These are phyloP conservation scores for Globisporangium echinulatum DNA, from an alignment of 352 stramenopile genomes.

Conservation along the genomic window DNA sequence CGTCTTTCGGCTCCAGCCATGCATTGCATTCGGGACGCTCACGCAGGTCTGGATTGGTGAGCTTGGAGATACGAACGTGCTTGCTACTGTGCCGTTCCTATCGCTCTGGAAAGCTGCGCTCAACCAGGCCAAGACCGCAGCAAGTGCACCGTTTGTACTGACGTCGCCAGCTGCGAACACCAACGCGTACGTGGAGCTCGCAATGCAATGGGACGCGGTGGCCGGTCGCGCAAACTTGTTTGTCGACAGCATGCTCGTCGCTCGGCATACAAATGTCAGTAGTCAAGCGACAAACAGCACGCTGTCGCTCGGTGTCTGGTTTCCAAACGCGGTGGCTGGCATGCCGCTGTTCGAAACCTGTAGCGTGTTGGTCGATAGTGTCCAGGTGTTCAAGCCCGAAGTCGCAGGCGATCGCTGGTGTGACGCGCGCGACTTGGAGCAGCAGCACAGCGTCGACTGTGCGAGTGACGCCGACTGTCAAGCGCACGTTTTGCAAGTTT, in stretches of 20 bases:
- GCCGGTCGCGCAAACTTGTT: conserved; percentile 55
- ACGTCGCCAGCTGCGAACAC: conserved; percentile 12
- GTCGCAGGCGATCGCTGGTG: conserved; percentile 58
- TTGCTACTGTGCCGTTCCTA: conserved; percentile 33
- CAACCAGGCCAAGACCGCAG: conserved; percentile 42
- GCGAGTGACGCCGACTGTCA: conserved; percentile 15
- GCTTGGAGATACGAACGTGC: conserved; percentile 22
- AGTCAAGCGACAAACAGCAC: conserved; percentile 3
- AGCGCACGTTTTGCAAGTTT: conserved; percentile 36
- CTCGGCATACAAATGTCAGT: conserved; percentile 22
- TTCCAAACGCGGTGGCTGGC: conserved; percentile 57
- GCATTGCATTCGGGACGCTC: conserved; percentile 40
- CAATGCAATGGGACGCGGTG: conserved; percentile 61
- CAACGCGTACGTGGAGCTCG: conserved; percentile 32
- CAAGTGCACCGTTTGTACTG: conserved; percentile 21
- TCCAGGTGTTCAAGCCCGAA: conserved; percentile 50
- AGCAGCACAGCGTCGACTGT: not conserved
- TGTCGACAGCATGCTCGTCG: conserved; percentile 41
- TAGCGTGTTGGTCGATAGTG: conserved; percentile 35
- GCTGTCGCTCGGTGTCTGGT: conserved; percentile 58
- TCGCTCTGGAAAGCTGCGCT: conserved; percentile 55
- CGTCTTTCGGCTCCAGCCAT: conserved; percentile 42
- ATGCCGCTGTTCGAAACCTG: conserved; percentile 50
- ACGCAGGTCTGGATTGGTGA: conserved; percentile 62
- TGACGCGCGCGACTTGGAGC: conserved; percentile 14